Evolutionary conservation across 441 rosid species (phyloP).

Genomic region (Adansonia madagascariensis): DNA sequence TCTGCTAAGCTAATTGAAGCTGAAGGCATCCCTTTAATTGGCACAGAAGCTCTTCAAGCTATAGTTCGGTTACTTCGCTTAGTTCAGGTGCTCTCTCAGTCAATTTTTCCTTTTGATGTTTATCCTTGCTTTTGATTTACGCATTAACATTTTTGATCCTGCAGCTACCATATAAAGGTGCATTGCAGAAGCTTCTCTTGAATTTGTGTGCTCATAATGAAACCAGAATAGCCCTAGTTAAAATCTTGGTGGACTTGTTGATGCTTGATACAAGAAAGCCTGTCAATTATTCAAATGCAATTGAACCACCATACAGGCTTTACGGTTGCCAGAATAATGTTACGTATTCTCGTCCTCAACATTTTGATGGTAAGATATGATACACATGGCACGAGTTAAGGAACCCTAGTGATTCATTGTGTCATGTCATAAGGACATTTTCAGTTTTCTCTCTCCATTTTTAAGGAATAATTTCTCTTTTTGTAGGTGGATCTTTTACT

Average conservation of each 20-base stretch:
- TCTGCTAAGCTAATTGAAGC: conserved; percentile 81
- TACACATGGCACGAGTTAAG: neutral
- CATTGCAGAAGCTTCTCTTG: conserved; percentile 92
- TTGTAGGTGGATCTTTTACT: neutral
- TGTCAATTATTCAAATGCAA: conserved; percentile 44
- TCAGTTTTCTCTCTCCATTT: neutral
- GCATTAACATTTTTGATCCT: conserved; percentile 28
- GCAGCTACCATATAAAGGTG: conserved; percentile 94
- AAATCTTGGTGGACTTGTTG: conserved; percentile 88
- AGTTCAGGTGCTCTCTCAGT: conserved; percentile 70
- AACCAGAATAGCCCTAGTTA: conserved; percentile 80
- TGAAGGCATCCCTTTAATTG: conserved; percentile 91
- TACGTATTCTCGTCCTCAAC: conserved; percentile 94
- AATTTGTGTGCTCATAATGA: conserved; percentile 92
- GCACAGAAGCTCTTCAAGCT: conserved; percentile 78
- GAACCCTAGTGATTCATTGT: neutral
- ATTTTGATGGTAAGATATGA: conserved; percentile 70
- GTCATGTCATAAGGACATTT: neutral
- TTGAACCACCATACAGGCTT: conserved; percentile 81
- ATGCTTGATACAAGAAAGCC: conserved; percentile 77
- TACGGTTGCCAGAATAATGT: conserved; percentile 95
- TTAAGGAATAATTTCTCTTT: neutral
- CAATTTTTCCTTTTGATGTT: conserved; percentile 2
- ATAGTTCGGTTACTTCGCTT: conserved; percentile 90
- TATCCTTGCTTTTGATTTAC: conserved; percentile 19